phyloP scores from a whole-genome alignment of 192 early-diverging fungal species.

The Dimargaris xerosporica region DNA sequence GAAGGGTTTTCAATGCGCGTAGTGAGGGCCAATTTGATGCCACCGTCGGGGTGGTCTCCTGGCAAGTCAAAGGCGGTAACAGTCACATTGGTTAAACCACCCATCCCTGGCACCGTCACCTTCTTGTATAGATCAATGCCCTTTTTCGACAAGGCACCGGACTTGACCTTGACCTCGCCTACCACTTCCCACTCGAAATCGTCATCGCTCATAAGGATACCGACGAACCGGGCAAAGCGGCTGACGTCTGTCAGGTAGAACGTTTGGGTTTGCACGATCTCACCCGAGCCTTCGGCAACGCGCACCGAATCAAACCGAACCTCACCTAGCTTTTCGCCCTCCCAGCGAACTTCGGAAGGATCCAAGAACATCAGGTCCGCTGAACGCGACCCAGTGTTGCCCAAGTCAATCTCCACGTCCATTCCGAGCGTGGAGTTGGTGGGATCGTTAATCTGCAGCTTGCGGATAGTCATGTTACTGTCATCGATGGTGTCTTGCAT shows the following conservation, averaged over 20 bases:
- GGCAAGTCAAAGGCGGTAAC: constrained; percentile 37
- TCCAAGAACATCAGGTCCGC: not conserved
- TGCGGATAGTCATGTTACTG: not conserved
- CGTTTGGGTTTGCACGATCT: not conserved
- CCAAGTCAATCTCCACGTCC: not conserved
- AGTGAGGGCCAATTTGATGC: constrained; percentile 44
- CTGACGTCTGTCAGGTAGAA: not conserved
- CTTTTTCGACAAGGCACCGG: constrained; percentile 24
- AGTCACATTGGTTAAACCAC: constrained; percentile 31
- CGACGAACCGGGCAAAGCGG: constrained; percentile 5
- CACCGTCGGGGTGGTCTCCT: constrained; percentile 35
- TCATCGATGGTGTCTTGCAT: constrained; percentile 9
- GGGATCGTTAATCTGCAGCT: not conserved
- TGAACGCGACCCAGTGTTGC: not conserved
- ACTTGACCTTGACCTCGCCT: constrained; percentile 18
- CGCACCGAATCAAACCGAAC: not conserved
- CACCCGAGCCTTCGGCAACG: constrained; percentile 4
- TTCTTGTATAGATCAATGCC: constrained; percentile 30
- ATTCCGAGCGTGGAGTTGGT: not conserved
- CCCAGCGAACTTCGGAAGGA: not conserved
- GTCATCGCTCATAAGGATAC: not conserved
- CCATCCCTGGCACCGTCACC: constrained; percentile 34
- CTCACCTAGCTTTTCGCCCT: not conserved
- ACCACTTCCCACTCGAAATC: constrained; percentile 21
- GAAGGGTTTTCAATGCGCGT: constrained; percentile 45